Conservation (phyloP, 2,329 filamentous ascomycete genomes). For the Pseudogymnoascus sp. region DNA sequence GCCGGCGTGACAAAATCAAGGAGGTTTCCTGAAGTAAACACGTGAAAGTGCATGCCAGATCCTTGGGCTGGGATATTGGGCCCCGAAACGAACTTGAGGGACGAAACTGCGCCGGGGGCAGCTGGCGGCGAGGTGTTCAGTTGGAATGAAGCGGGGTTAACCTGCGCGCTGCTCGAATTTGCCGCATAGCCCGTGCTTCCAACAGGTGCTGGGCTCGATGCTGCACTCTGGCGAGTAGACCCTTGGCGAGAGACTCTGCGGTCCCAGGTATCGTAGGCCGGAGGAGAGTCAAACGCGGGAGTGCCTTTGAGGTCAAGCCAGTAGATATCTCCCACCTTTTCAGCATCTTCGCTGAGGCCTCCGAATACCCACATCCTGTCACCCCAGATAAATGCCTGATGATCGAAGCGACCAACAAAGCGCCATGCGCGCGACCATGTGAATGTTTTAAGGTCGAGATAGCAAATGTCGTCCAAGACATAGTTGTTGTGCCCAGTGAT, state of each 20-base stretch:
- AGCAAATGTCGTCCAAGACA: conserved; percentile 93
- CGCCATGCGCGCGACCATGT: conserved; percentile 96
- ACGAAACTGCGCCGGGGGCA: conserved; percentile 82
- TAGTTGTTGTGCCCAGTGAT: conserved; percentile 88
- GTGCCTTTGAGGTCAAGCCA: conserved; percentile 93
- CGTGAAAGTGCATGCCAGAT: conserved; percentile 88
- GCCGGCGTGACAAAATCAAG: conserved; percentile 93
- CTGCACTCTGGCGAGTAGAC: conserved; percentile 44
- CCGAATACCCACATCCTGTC: conserved; percentile 96
- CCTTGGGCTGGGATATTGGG: conserved; percentile 80
- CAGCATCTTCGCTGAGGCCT: conserved; percentile 90
- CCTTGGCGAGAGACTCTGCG: conserved; percentile 26
- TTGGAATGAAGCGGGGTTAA: conserved; percentile 58
- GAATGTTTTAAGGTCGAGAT: conserved; percentile 92
- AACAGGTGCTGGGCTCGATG: conserved; percentile 42
- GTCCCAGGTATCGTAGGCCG: conserved; percentile 47
- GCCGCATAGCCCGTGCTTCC: conserved; percentile 58
- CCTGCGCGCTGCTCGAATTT: conserved; percentile 59
- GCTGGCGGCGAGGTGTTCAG: conserved; percentile 69
- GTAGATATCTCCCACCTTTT: conserved; percentile 92
- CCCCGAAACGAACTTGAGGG: conserved; percentile 82
- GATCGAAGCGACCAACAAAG: conserved; percentile 91
- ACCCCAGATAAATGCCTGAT: conserved; percentile 86
- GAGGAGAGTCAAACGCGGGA: conserved; percentile 70
- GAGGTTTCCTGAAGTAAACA: conserved; percentile 85